Conservation (phyloP, 192 early-diverging fungal genomes). For the Mortierella claussenii region DNA sequence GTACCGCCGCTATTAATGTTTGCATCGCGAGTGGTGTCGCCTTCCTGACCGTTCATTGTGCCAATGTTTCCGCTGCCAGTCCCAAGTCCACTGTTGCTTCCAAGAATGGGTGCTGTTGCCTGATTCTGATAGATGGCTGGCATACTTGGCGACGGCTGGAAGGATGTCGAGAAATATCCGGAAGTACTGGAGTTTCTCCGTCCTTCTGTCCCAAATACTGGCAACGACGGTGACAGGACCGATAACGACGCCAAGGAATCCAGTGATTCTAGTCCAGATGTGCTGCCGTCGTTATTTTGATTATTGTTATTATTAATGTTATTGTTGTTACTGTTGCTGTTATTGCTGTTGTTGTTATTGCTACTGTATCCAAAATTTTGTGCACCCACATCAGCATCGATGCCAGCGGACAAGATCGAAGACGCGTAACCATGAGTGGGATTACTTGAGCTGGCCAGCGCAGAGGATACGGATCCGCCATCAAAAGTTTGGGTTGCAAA, state of each 20-base stretch:
- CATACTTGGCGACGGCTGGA: slow-evolving; percentile 8
- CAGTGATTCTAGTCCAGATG: slow-evolving; percentile 14
- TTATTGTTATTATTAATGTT: background rate
- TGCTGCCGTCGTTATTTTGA: background rate
- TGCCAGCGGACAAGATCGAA: background rate
- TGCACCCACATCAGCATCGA: background rate
- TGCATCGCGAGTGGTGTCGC: too few species aligned
- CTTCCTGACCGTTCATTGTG: too few species aligned
- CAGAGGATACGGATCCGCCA: background rate
- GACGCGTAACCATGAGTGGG: background rate
- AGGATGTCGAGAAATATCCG: slow-evolving; percentile 23
- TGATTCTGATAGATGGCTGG: slow-evolving; percentile 14
- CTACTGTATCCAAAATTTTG: slow-evolving; percentile 4
- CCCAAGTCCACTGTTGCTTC: background rate
- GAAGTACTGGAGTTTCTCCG: background rate
- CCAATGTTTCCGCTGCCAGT: background rate
- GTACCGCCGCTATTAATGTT: background rate
- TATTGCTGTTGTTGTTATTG: slow-evolving; percentile 5
- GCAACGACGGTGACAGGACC: slow-evolving; percentile 17
- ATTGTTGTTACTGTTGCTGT: slow-evolving; percentile 1
- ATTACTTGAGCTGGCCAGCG: background rate
- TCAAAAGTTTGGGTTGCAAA: slow-evolving; percentile 1
- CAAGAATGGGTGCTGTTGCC: background rate
- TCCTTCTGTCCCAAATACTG: background rate
- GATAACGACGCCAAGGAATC: slow-evolving; percentile 25